Evolutionary conservation across 495 filamentous ascomycete species (phyloP), one percentile per base, ranked within the genome.

Genomic region (Glutinoglossum americanum): DNA sequence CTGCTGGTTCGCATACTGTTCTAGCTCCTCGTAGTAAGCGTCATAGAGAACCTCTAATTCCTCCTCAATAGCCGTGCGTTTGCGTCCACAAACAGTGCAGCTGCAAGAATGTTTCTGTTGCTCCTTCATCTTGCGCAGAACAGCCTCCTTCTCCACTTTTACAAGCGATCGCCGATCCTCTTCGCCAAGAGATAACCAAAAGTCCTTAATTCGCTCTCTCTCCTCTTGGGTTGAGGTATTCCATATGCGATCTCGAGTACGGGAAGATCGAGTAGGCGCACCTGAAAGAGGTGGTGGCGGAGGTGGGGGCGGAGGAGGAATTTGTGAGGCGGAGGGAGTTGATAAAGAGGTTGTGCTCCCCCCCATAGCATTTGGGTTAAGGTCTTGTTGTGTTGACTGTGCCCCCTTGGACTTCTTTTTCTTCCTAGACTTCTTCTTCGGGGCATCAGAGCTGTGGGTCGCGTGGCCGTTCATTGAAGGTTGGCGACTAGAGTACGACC

Each of bases 71-170:
- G 92, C 92, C 8, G 85, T 95, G 49, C 92, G 80, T 70, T 97
- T 99, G 61, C 92, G 80, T 54, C 92, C 92, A 72, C 92, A 99
- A 41, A 97, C 89, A 6, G 86, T 94, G 64, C 92, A 99, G 65
- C 89, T 95, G 71, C 92, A 99, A 3, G 92, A 97, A 66, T 97
- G 92, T 69, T 96, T 97, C 68, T 99, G 92, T 70, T 99, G 92
- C 68, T 99, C 93, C 72, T 99, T 98, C 92, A 99, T 99, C 72
- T 99, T 99, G 62, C 85, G 85, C 55, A 99, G 70, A 0, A 99
- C 92, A 6, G 93, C 92, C 70, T 97, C 89, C 67, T 99, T 99
- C 70, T 99, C 92, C 11, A 99, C 89, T 68, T 94, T 95, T 61
- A 99, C 89, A 41, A 99, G 73, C 4, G 86, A 87, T 60, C 90